phyloP scores from a whole-genome alignment of 345 rosid genomes.

The Citrus sp. region DNA sequence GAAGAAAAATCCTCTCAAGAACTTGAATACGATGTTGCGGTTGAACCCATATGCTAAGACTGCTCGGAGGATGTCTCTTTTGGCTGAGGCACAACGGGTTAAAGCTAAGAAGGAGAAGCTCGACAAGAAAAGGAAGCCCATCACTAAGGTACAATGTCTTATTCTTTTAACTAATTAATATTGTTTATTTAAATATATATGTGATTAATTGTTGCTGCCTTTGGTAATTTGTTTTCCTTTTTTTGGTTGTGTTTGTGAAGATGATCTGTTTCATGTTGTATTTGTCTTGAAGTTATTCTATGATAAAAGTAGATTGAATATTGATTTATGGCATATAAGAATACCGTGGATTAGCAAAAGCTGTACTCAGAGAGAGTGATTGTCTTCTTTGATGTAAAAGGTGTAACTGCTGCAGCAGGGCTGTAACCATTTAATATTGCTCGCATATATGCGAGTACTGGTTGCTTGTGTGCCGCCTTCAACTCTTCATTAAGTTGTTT shows the following conservation, averaged over 20 bases:
- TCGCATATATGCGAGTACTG: too few species aligned
- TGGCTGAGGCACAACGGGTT: slow-evolving; percentile 91
- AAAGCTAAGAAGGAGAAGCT: slow-evolving; percentile 98
- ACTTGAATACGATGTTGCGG: slow-evolving; percentile 71
- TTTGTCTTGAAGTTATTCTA: too few species aligned
- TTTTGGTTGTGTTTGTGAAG: too few species aligned
- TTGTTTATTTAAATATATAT: background rate
- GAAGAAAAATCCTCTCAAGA: slow-evolving; percentile 97
- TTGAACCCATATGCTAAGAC: slow-evolving; percentile 96
- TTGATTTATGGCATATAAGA: background rate
- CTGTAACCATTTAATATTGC: too few species aligned
- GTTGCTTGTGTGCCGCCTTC: too few species aligned
- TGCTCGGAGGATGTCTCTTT: slow-evolving; percentile 86
- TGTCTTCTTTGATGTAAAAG: too few species aligned
- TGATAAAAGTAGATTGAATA: background rate
- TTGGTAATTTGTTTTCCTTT: background rate
- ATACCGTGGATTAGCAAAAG: too few species aligned
- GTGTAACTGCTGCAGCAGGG: too few species aligned
- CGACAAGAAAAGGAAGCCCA: slow-evolving; percentile 69
- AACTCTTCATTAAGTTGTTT: too few species aligned
- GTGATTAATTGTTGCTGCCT: background rate
- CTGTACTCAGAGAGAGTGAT: too few species aligned
- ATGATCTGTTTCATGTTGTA: too few species aligned
- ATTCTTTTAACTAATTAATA: background rate
- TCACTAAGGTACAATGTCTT: slow-evolving; percentile 54